Evolutionary conservation across 495 filamentous ascomycete genomes (phyloP).

Genomic region (Penicillium manginii): DNA sequence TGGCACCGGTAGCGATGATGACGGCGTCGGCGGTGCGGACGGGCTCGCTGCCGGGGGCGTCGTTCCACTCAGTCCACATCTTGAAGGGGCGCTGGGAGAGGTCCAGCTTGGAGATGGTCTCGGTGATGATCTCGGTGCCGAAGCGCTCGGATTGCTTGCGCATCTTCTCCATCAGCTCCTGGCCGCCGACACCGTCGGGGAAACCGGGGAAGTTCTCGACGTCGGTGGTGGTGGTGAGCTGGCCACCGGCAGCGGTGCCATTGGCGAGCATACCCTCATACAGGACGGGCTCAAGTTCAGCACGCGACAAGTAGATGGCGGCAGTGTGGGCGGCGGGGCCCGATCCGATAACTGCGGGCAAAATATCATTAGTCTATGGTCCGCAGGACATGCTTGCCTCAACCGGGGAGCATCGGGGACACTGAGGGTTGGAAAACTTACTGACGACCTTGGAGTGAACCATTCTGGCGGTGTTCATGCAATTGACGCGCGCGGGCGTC

Average conservation of each 20-base stretch:
- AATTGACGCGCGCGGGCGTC: conserved; percentile 50
- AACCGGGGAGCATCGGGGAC: not conserved
- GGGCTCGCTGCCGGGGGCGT: conserved; percentile 61
- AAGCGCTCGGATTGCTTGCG: conserved; percentile 87
- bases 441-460: conserved; percentile 84
- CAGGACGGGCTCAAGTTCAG: conserved; percentile 84
- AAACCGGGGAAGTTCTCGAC: conserved; percentile 98
- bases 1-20: conserved; percentile 95
- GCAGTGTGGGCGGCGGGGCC: conserved; percentile 97
- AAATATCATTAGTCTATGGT: conserved; percentile 13
- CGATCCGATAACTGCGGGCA: conserved; percentile 71
- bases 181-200: conserved; percentile 81
- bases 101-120: conserved; percentile 90
- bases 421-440: conserved; percentile 42
- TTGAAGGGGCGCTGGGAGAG: conserved; percentile 85
- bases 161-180: conserved; percentile 93
- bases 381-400: too few relatives aligned
- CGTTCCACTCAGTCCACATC: conserved; percentile 87
- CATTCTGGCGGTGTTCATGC: conserved; percentile 49
- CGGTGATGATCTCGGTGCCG: conserved; percentile 87
- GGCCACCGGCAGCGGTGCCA: conserved; percentile 92
- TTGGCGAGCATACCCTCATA: conserved; percentile 99
- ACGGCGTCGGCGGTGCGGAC: conserved; percentile 83
- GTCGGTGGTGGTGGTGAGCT: conserved; percentile 97
- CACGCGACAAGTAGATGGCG: conserved; percentile 92